These are phyloP conservation scores for Thalassiosira pacifica DNA, from an alignment of 352 stramenopile species.

Conservation along the genomic window DNA sequence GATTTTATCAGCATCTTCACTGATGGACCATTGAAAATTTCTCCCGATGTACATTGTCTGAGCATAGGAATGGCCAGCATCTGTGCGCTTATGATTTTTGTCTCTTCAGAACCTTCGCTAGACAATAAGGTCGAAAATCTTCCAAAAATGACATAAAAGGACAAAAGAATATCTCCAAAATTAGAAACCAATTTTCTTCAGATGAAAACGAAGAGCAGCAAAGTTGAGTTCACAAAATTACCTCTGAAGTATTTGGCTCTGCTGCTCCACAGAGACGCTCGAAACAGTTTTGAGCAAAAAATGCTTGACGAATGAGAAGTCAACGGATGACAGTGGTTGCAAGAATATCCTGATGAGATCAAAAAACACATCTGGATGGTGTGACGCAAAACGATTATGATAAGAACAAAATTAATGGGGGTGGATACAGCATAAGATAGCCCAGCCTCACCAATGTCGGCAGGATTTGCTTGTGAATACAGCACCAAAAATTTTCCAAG, in stretches of 20 bases:
- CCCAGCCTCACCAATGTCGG: slow-evolving; percentile 81
- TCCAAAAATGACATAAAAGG: slow-evolving; percentile 6
- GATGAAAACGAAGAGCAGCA: not conserved
- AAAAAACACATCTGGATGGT: slow-evolving; percentile 90
- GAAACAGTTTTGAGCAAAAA: slow-evolving; percentile 87
- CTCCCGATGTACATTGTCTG: slow-evolving; percentile 27
- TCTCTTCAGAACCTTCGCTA: slow-evolving; percentile 85
- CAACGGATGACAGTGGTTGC: slow-evolving; percentile 90
- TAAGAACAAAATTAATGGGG: not conserved
- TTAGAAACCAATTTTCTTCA: slow-evolving; percentile 8
- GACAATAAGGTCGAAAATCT: slow-evolving; percentile 73
- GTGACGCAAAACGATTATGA: too few relatives aligned
- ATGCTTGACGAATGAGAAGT: slow-evolving; percentile 94
- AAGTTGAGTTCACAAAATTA: slow-evolving; percentile 5
- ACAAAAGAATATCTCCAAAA: slow-evolving; percentile 90
- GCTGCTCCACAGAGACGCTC: slow-evolving; percentile 66
- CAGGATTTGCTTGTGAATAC: slow-evolving; percentile 92
- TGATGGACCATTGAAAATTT: slow-evolving; percentile 48
- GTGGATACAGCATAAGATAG: not conserved
- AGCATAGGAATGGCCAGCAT: slow-evolving; percentile 95
- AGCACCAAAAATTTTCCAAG: slow-evolving; percentile 95
- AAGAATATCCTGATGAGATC: slow-evolving; percentile 90
- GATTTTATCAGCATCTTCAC: slow-evolving; percentile 52
- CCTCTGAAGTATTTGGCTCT: slow-evolving; percentile 46
- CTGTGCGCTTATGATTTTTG: slow-evolving; percentile 93